phyloP scores from a whole-genome alignment of 106 monocot genomes.

The Platanthera guangdongensis region DNA sequence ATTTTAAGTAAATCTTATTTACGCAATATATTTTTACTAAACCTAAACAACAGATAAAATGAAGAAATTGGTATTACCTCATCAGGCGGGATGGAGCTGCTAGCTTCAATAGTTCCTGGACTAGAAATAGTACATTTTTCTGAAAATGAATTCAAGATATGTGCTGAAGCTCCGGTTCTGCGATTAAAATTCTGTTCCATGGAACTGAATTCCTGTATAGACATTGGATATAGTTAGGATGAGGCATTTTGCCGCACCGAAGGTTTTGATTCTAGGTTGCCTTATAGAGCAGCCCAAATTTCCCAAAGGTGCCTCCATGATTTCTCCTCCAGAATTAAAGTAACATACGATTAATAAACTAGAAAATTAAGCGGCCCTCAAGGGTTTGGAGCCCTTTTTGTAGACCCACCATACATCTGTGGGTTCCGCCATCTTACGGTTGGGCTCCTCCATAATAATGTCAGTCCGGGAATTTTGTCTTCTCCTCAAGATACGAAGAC shows the following conservation, averaged over 20 bases:
- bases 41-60: not conserved
- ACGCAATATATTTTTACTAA: not conserved
- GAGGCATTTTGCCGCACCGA: not conserved
- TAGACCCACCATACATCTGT: too few species aligned
- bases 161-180: not conserved
- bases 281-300: too few species aligned
- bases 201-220: not conserved
- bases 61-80: not conserved
- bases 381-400: too few species aligned
- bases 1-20: not conserved
- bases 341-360: too few species aligned
- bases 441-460: too few species aligned
- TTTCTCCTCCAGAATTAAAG: too few species aligned
- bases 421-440: too few species aligned
- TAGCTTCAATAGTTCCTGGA: not conserved
- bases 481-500: too few species aligned
- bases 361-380: too few species aligned
- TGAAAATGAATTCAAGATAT: not conserved
- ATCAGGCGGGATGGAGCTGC: not conserved
- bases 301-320: too few species aligned
- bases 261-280: too few species aligned
- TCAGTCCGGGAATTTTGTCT: too few species aligned
- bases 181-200: not conserved
- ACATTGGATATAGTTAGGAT: not conserved
- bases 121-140: conserved; percentile 1